These are phyloP conservation scores for Xylaria sp. DNA, from an alignment of 2,329 filamentous ascomycete genomes.

Conservation along the genomic window DNA sequence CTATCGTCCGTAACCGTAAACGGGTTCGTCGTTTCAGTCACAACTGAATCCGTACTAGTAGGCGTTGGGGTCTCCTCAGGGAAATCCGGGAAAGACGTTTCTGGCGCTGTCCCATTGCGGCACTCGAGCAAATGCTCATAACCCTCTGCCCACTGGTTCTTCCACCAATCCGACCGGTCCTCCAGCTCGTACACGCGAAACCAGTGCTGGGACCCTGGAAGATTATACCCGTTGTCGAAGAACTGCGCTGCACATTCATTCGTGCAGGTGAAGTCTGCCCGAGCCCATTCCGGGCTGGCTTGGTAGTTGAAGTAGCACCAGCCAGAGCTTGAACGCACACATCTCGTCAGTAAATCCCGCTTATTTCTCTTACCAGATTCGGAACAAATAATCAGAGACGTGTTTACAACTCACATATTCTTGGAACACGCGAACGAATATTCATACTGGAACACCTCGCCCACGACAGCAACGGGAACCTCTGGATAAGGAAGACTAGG, in stretches of 20 bases:
- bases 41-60: neutral
- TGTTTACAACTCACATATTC: conserved; percentile 32
- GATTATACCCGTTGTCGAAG: conserved; percentile 45
- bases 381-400: neutral
- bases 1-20: conserved; percentile 6
- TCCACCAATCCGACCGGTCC: conserved; percentile 43
- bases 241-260: conserved; percentile 46
- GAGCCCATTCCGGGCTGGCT: conserved; percentile 30
- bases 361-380: neutral
- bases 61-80: neutral
- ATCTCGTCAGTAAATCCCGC: neutral
- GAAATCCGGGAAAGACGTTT: too few relatives aligned
- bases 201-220: conserved; percentile 43
- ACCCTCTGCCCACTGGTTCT: conserved; percentile 42
- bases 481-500: conserved; percentile 26
- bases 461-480: conserved; percentile 34
- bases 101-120: neutral
- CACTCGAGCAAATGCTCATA: conserved; percentile 40
- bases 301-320: conserved; percentile 44
- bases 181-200: conserved; percentile 44
- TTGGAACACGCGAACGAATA: conserved; percentile 41
- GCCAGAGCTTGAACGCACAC: conserved; percentile 36
- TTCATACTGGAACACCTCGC: conserved; percentile 43
- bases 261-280: conserved; percentile 42
- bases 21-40: conserved; percentile 5